These are phyloP conservation scores for Suillus plorans DNA, from an alignment of 768 basidiomycete genomes.

Conservation along the genomic window DNA sequence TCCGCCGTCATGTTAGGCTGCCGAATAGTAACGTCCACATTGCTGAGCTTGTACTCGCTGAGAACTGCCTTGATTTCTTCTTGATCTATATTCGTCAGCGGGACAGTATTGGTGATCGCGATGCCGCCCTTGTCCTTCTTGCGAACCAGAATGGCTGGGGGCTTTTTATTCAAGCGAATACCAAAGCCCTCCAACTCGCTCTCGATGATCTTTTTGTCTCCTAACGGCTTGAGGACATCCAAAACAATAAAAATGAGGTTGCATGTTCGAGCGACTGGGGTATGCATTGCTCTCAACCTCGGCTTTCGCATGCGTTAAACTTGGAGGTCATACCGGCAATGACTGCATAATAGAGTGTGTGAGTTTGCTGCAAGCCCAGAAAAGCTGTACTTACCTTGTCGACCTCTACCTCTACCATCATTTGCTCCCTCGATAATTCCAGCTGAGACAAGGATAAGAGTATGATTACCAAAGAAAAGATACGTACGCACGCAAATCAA, in stretches of 20 bases:
- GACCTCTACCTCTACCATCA: slow-evolving; percentile 93
- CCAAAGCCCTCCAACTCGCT: slow-evolving; percentile 97
- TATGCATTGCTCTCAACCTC: slow-evolving; percentile 8
- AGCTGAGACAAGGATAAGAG: slow-evolving; percentile 44
- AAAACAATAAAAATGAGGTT: slow-evolving; percentile 98
- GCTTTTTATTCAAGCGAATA: slow-evolving; percentile 92
- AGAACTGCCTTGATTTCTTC: slow-evolving; percentile 96
- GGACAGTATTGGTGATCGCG: slow-evolving; percentile 94
- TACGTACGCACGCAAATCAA: slow-evolving; percentile 74
- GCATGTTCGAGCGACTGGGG: slow-evolving; percentile 90
- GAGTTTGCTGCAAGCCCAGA: slow-evolving; percentile 21
- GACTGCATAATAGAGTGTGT: slow-evolving; percentile 38
- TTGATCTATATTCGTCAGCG: slow-evolving; percentile 91
- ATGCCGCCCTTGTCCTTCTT: slow-evolving; percentile 90
- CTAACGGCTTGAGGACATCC: slow-evolving; percentile 97
- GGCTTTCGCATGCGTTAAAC: slow-evolving; percentile 9
- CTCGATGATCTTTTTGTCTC: slow-evolving; percentile 91
- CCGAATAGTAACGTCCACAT: slow-evolving; percentile 89
- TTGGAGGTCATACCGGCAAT: slow-evolving; percentile 63
- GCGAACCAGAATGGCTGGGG: slow-evolving; percentile 81
- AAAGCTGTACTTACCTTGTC: slow-evolving; percentile 63
- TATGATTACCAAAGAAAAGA: neutral
- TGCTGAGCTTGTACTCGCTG: slow-evolving; percentile 89
- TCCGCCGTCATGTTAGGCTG: slow-evolving; percentile 91
- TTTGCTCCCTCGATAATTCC: slow-evolving; percentile 99